Conservation (phyloP, 306 rosid species). For the Trichosanthes cucumerina region DNA sequence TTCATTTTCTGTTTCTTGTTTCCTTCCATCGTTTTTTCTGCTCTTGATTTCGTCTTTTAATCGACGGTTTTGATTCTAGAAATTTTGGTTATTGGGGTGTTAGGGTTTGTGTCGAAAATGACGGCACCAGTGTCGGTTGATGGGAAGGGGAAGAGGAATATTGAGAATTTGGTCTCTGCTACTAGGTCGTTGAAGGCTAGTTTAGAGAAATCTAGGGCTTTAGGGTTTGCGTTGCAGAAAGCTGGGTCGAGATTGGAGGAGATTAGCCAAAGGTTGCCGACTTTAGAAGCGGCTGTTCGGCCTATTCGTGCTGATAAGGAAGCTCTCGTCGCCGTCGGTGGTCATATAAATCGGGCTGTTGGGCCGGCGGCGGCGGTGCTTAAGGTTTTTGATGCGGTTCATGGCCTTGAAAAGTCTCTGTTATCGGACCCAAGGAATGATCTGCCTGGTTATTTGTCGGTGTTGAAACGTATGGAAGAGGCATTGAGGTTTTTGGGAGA, state of each 20-base stretch:
- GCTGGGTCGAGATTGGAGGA: conserved; percentile 83
- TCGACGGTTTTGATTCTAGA: conserved; percentile 7
- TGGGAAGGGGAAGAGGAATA: conserved; percentile 12
- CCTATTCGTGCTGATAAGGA: conserved; percentile 86
- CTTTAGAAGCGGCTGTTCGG: conserved; percentile 71
- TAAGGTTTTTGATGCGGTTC: conserved; percentile 95
- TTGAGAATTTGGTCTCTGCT: conserved; percentile 56
- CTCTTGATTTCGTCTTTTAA: not conserved
- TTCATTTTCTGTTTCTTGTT: conserved; percentile 12
- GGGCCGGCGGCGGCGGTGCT: conserved; percentile 97
- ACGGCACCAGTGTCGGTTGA: conserved; percentile 39
- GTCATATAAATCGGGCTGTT: conserved; percentile 92
- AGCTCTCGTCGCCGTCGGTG: conserved; percentile 83
- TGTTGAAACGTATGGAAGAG: conserved; percentile 89
- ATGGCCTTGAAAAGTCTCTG: conserved; percentile 86
- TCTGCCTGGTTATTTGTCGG: conserved; percentile 71
- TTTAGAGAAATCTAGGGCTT: conserved; percentile 64
- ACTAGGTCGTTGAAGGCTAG: conserved; percentile 62
- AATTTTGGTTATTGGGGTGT: conserved; percentile 7
- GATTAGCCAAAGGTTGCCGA: conserved; percentile 57
- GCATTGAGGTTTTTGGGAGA: conserved; percentile 80
- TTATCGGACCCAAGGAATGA: conserved; percentile 75
- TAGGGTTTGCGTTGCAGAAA: conserved; percentile 60
- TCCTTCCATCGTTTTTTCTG: not conserved
- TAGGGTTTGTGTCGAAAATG: conserved; percentile 34